Percentiles rank a stretch among this genome's conserved stretches.
phyloP scores from a whole-genome alignment of 805 yeast genomes.

The Metschnikowia gelsemii region DNA sequence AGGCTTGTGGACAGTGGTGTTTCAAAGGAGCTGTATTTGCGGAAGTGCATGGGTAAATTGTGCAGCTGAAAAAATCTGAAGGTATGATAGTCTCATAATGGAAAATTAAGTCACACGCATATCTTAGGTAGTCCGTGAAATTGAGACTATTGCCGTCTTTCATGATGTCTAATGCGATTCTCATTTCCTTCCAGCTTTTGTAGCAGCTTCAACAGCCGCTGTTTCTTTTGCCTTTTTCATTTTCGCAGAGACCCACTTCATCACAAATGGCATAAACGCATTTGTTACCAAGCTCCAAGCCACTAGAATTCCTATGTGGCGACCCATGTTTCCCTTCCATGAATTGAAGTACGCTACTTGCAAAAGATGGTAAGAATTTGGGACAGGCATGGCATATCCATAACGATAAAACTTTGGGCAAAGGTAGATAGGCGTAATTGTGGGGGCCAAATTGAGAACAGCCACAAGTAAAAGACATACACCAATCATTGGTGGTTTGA shows the following conservation, averaged over 20 bases:
- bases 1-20: constrained; percentile 59
- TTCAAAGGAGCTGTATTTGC: constrained; percentile 73
- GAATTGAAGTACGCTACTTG: constrained; percentile 34
- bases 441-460: constrained; percentile 32
- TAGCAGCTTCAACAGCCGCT: constrained; percentile 6
- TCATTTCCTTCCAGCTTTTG: not conserved
- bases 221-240: constrained; percentile 13
- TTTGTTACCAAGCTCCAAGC: constrained; percentile 34
- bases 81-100: not conserved
- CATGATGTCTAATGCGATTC: constrained; percentile 1
- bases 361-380: constrained; percentile 30
- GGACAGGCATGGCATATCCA: constrained; percentile 40
- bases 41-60: constrained; percentile 71
- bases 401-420: constrained; percentile 32
- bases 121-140: not conserved
- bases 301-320: constrained; percentile 31
- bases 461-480: constrained; percentile 28
- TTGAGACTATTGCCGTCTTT: constrained; percentile 1
- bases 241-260: constrained; percentile 22
- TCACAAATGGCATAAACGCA: constrained; percentile 25
- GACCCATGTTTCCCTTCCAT: constrained; percentile 36
- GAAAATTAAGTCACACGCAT: not conserved
- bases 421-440: constrained; percentile 32
- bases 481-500: constrained; percentile 31
- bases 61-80: not conserved